Evolutionary conservation across 495 filamentous ascomycete species (phyloP).

Genomic region (Tuber aestivum): DNA sequence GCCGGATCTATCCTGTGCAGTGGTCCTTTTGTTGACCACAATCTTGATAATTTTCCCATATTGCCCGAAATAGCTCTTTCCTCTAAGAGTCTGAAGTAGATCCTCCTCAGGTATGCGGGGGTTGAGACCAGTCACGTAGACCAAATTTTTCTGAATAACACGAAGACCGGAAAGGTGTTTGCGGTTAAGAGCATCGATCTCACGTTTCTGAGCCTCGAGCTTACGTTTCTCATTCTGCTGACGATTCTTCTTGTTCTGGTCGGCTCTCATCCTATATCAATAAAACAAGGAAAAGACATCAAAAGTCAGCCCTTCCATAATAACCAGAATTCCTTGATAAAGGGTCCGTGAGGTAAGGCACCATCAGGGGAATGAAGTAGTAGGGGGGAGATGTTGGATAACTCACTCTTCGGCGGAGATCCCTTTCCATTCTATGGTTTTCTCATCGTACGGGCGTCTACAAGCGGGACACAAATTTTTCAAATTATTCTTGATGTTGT

Average conservation of each 20-base stretch:
- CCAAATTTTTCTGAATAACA: conserved; percentile 96
- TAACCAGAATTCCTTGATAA: conserved; percentile 44
- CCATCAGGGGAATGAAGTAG: neutral
- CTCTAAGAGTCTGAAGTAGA: conserved; percentile 77
- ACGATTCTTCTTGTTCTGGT: conserved; percentile 81
- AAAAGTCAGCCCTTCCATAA: neutral
- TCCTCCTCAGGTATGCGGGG: conserved; percentile 87
- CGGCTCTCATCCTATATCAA: conserved; percentile 63
- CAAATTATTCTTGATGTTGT: conserved; percentile 94
- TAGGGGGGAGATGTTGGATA: conserved; percentile 14
- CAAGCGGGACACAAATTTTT: conserved; percentile 96
- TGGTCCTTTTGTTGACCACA: conserved; percentile 80
- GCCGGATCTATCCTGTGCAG: conserved; percentile 34
- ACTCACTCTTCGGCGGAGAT: conserved; percentile 88
- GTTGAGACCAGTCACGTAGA: conserved; percentile 92
- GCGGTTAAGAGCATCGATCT: conserved; percentile 87
- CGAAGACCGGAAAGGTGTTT: conserved; percentile 92
- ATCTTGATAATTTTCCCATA: conserved; percentile 99
- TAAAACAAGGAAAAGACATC: neutral
- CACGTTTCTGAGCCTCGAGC: conserved; percentile 90
- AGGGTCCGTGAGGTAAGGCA: conserved; percentile 30
- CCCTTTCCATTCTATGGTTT: conserved; percentile 91
- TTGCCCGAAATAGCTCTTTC: conserved; percentile 89
- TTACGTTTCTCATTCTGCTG: conserved; percentile 85
- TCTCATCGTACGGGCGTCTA: conserved; percentile 87